Percentiles rank a stretch among this genome's conserved stretches.
phyloP scores from a whole-genome alignment of 768 basidiomycete genomes.

The Trichaptum fuscoviolaceum region DNA sequence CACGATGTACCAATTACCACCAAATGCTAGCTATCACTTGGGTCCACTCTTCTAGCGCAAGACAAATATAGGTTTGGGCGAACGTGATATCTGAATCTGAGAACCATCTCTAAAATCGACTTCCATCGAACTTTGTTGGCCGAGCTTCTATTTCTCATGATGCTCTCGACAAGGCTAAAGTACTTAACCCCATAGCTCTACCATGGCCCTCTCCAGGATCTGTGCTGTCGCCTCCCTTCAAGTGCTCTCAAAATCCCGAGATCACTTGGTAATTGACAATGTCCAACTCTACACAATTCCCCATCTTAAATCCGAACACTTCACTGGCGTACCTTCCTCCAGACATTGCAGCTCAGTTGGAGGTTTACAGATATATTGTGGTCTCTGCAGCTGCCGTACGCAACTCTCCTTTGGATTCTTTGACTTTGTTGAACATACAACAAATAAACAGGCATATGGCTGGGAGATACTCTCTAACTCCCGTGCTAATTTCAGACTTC shows the following conservation, averaged over 20 bases:
- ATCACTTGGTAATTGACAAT: not conserved
- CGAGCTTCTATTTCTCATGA: too few relatives aligned
- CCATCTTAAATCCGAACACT: constrained; percentile 26
- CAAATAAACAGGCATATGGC: constrained; percentile 15
- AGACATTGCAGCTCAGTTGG: constrained; percentile 21
- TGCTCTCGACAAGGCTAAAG: too few relatives aligned
- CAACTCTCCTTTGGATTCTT: constrained; percentile 2
- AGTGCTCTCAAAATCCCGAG: not conserved
- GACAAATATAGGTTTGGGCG: too few relatives aligned
- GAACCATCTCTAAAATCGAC: too few relatives aligned
- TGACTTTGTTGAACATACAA: not conserved
- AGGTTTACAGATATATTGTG: constrained; percentile 24
- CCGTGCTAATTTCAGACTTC: constrained; percentile 22
- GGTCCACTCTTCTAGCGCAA: too few relatives aligned
- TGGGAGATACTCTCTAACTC: constrained; percentile 29
- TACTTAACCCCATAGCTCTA: too few relatives aligned
- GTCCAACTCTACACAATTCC: not conserved
- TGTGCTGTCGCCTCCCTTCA: not conserved
- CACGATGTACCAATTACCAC: too few relatives aligned
- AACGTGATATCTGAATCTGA: too few relatives aligned
- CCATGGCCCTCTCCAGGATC: not conserved
- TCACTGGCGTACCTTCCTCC: constrained; percentile 27
- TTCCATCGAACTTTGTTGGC: too few relatives aligned
- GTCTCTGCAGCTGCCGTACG: constrained; percentile 24
- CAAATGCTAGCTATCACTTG: too few relatives aligned